Evolutionary conservation across 1,284 basidiomycete species (phyloP).

Genomic region (Cryptococcus neoformans): DNA sequence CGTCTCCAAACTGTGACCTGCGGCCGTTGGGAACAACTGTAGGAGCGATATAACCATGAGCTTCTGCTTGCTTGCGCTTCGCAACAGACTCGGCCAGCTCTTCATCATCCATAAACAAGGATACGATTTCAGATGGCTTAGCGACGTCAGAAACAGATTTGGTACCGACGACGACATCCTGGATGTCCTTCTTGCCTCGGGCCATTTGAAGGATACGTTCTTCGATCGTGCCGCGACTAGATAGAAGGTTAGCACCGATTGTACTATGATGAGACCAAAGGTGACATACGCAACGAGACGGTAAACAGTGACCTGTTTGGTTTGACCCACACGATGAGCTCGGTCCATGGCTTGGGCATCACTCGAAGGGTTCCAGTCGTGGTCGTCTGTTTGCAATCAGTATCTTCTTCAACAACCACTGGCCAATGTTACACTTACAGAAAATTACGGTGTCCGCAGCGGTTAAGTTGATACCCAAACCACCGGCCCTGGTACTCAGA

Average conservation of each 20-base stretch:
- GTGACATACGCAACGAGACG: conserved; percentile 64
- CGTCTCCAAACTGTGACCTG: conserved; percentile 36
- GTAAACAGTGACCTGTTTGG: conserved; percentile 98
- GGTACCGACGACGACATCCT: conserved; percentile 99
- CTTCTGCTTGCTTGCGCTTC: conserved; percentile 49
- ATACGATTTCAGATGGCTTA: conserved; percentile 96
- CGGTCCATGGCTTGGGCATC: conserved; percentile 99
- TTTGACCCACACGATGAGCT: conserved; percentile 97
- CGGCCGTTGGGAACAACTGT: neutral
- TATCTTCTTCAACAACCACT: conserved; percentile 4
- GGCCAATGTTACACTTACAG: conserved; percentile 35
- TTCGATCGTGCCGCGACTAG: conserved; percentile 92
- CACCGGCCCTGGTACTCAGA: conserved; percentile 94
- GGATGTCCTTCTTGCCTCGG: conserved; percentile 93
- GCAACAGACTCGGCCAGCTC: conserved; percentile 48
- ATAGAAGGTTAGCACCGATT: neutral
- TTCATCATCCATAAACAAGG: conserved; percentile 91
- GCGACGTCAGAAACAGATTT: conserved; percentile 89
- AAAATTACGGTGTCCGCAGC: conserved; percentile 98
- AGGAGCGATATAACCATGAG: conserved; percentile 41
- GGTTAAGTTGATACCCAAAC: conserved; percentile 96
- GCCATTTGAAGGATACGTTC: conserved; percentile 96
- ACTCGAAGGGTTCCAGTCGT: conserved; percentile 99
- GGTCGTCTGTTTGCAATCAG: conserved; percentile 63
- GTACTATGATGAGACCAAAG: neutral